Evolutionary conservation across 2,329 filamentous ascomycete genomes (phyloP), one percentile per base, ranked within the genome.

Genomic region (Fusarium sp.): DNA sequence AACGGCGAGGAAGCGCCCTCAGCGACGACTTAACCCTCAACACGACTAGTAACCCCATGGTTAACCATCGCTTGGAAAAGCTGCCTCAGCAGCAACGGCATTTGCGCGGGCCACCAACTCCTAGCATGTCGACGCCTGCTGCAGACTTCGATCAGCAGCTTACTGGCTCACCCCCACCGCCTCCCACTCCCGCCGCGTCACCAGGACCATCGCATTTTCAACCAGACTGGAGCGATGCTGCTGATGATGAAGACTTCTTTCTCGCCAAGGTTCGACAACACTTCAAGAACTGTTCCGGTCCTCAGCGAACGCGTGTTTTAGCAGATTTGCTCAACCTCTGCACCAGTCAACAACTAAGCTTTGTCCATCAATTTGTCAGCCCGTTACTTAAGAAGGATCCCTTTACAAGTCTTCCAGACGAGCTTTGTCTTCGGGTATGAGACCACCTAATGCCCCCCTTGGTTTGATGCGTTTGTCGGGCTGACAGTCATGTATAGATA

Each of bases 381-480:
- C 96, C 96, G 28, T 83, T 97, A 66, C 82, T 99, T 69, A 98
- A 98, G 81, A 97, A 98, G 79, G 96, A 99, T 78, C 96, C 96
- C 0, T 98, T 99, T 76, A 93, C 91, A 51, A 92, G 92, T 60
- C 86, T 99, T 55, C 96, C 96, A 1, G 95, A 97, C 76, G 96
- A 99, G 81, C 83, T 99, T 43, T 98, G 95, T 79, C 83, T 99
- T 64, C 86, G 94, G 75, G 94, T 97, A 87, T 78, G 91, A 81
- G 14, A 38, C n/a, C 10, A n/a, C 10, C 43, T 18, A 20, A 36
- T 48, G 31, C 14, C 14, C 15, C 28, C 28, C 15, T 10, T 42
- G 22, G 11, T 22, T 22, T 10, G 26, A 4, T 26, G 14, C 14
- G n/a, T 6, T 15, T 28, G 22, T 40, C 28, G 24, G 22, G 31